These are phyloP conservation scores for Trichoderma reesei DNA, from an alignment of 495 filamentous ascomycete genomes.

Conservation along the genomic window DNA sequence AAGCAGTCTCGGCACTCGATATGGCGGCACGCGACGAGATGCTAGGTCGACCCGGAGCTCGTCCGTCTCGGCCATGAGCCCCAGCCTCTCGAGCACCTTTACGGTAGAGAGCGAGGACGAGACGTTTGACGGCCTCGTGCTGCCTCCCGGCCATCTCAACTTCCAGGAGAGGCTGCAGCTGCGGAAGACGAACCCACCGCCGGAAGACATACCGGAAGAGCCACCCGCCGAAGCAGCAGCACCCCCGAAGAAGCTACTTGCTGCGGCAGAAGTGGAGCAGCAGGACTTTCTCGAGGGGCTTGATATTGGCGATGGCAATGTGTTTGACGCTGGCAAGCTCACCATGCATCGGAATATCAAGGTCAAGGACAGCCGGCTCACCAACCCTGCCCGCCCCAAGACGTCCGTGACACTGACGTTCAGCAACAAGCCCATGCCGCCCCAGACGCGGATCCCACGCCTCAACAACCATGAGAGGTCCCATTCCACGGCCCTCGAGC, in stretches of 20 bases:
- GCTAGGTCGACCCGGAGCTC: conserved; percentile 70
- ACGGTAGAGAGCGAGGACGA: conserved; percentile 95
- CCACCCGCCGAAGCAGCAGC: conserved; percentile 14
- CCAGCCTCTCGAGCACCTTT: conserved; percentile 80
- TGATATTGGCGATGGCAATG: conserved; percentile 74
- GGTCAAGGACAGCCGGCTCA: conserved; percentile 57
- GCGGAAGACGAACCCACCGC: conserved; percentile 45
- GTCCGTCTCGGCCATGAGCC: conserved; percentile 78
- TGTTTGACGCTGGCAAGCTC: conserved; percentile 68
- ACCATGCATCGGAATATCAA: conserved; percentile 92
- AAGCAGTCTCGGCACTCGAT: conserved; percentile 68
- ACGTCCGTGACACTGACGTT: conserved; percentile 82
- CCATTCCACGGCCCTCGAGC: conserved; percentile 73
- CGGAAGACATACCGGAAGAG: conserved; percentile 29
- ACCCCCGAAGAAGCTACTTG: conserved; percentile 16
- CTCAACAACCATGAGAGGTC: conserved; percentile 53
- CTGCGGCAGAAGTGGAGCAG: conserved; percentile 34
- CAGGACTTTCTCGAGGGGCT: conserved; percentile 84
- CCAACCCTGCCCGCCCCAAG: conserved; percentile 56
- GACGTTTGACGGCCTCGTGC: conserved; percentile 69
- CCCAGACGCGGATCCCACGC: conserved; percentile 46
- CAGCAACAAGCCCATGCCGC: conserved; percentile 54
- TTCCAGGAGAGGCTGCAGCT: conserved; percentile 67
- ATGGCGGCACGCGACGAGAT: conserved; percentile 74
- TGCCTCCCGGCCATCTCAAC: conserved; percentile 75